Evolutionary conservation across 495 filamentous ascomycete genomes (phyloP).

Genomic region (Letharia lupina): DNA sequence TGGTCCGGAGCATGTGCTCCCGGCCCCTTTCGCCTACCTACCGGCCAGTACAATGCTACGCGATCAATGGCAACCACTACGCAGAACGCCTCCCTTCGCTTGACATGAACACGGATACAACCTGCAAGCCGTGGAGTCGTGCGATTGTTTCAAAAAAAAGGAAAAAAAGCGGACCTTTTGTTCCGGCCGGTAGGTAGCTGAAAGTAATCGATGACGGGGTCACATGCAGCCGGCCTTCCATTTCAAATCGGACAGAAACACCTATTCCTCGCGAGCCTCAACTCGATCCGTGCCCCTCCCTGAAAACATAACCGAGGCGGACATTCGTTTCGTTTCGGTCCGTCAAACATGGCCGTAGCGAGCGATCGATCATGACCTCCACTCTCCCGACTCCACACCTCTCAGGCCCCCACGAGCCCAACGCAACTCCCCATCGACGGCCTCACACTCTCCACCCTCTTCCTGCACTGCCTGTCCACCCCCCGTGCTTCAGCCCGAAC

Average conservation of each 20-base stretch:
- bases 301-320: not conserved
- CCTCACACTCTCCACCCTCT: not conserved
- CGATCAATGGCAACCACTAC: not conserved
- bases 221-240: not conserved
- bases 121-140: not conserved
- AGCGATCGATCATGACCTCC: not conserved
- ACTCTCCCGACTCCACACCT: not conserved
- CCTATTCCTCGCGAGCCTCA: too few relatives aligned
- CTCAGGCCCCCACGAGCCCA: not conserved
- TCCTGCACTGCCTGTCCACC: not conserved
- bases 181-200: too few relatives aligned
- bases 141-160: not conserved
- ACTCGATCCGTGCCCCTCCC: too few relatives aligned
- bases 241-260: not conserved
- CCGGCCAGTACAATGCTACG: not conserved
- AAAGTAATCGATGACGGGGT: not conserved
- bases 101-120: not conserved
- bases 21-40: not conserved
- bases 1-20: not conserved
- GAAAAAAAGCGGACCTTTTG: too few relatives aligned
- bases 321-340: not conserved
- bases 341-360: not conserved
- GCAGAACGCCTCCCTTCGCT: not conserved
- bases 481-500: not conserved
- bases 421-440: not conserved